A percentile compares a stretch with the other conserved stretches of the same genome.
Conservation (phyloP, 2,329 filamentous ascomycete genomes). For the Decorospora gaudefroyi region DNA sequence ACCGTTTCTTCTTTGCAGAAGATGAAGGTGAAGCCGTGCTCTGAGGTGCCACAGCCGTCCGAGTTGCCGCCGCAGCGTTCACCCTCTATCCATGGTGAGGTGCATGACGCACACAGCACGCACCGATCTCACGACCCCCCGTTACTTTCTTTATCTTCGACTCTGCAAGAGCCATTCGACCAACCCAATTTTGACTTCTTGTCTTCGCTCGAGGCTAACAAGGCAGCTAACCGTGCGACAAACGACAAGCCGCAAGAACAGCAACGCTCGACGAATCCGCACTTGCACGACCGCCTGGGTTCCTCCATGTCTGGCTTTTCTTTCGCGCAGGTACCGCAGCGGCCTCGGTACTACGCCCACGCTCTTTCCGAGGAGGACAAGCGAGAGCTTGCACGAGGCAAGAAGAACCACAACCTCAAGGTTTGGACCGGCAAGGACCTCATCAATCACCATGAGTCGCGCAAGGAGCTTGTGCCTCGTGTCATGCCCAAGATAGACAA, state of each 20-base stretch:
- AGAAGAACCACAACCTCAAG: slow-evolving; percentile 27
- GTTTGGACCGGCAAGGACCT: slow-evolving; percentile 20
- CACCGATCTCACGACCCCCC: not conserved
- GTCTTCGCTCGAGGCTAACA: not conserved
- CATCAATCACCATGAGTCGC: slow-evolving; percentile 13
- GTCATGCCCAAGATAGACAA: slow-evolving; percentile 13
- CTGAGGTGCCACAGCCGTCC: no score
- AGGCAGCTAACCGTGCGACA: not conserved
- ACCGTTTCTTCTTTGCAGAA: not conserved
- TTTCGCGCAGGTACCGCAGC: slow-evolving; percentile 1
- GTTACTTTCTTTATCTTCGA: not conserved
- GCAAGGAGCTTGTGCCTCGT: slow-evolving; percentile 14
- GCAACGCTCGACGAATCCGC: not conserved
- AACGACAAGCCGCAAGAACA: slow-evolving; percentile 3
- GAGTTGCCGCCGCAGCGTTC: no score
- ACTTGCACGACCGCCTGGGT: no score
- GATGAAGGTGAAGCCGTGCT: not conserved
- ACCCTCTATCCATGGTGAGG: no score
- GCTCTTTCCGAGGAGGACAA: slow-evolving; percentile 24
- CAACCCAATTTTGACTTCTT: not conserved
- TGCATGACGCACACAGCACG: no score
- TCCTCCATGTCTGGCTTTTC: slow-evolving; percentile 5
- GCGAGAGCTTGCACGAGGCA: slow-evolving; percentile 20
- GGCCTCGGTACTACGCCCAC: slow-evolving; percentile 29
- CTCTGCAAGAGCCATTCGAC: not conserved